Evolutionary conservation across 2,329 filamentous ascomycete species (phyloP).

Genomic region (Pseudogymnoascus destructans): DNA sequence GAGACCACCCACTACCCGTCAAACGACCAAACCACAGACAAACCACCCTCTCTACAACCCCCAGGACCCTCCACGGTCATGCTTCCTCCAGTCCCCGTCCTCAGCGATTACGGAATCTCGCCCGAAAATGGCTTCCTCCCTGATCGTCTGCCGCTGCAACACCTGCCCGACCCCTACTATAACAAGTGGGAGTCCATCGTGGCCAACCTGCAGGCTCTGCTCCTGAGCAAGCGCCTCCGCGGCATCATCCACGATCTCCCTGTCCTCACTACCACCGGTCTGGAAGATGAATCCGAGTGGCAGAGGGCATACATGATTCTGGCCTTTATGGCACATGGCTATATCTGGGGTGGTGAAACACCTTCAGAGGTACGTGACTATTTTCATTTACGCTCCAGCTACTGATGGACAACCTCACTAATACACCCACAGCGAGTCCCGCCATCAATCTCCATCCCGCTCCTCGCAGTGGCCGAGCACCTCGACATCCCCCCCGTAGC

Average conservation of each 20-base stretch:
- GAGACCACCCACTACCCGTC: background rate
- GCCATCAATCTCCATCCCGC: slow-evolving; percentile 67
- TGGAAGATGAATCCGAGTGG: slow-evolving; percentile 83
- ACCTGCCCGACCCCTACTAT: slow-evolving; percentile 82
- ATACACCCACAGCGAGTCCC: slow-evolving; percentile 43
- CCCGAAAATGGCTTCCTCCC: slow-evolving; percentile 77
- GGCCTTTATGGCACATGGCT: slow-evolving; percentile 83
- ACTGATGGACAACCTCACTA: slow-evolving; percentile 10
- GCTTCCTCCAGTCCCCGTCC: slow-evolving; percentile 47
- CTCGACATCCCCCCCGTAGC: slow-evolving; percentile 86
- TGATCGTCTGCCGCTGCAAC: slow-evolving; percentile 61
- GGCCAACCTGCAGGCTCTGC: slow-evolving; percentile 72
- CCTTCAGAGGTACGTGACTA: slow-evolving; percentile 50
- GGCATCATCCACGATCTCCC: slow-evolving; percentile 69
- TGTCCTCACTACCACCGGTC: slow-evolving; percentile 66
- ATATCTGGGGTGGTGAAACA: slow-evolving; percentile 87
- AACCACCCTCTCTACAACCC: background rate
- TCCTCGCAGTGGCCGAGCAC: slow-evolving; percentile 61
- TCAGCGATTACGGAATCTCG: slow-evolving; percentile 71
- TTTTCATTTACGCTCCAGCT: background rate
- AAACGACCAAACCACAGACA: slow-evolving; percentile 6
- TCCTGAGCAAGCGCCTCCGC: slow-evolving; percentile 73
- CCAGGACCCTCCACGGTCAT: slow-evolving; percentile 19
- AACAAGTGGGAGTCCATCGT: slow-evolving; percentile 84
- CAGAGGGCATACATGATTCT: slow-evolving; percentile 82